Base-by-base conservation (phyloP, 371 early-diverging fungal genomes). In the Apophysomyces variabilis region DNA sequence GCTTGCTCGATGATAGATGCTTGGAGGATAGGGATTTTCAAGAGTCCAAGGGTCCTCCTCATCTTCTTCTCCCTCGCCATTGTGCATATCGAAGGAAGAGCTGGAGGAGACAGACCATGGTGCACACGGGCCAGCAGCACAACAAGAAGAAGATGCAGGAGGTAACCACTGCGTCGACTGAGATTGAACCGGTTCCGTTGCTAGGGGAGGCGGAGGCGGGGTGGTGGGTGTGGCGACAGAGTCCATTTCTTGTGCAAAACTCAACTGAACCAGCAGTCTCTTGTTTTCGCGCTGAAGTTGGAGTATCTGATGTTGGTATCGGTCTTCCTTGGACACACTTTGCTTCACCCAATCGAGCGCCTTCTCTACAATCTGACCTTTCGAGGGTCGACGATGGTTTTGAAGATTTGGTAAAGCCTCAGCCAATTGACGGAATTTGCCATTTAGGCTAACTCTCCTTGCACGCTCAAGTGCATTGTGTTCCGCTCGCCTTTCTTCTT, bases 391-490 rank as follows among this genome's bases (percentile, higher is more conserved):
- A 35, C 87, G 80, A 62, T 84, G 84, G 46, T 83, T 76, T 47
- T 71, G 71, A 5, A 91, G 81, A 47, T 87, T 82, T 11, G 91
- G 91, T 41, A 91, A 71, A 7, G 85, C 77, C 58, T 82, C 79
- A 14, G 90, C 91, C 54, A 91, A 76, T 37, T 85, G 82, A 67
- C 83, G 88, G 67, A 90, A 90, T 61, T 88, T 84, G 32, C 77
- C 75, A 73, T 90, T 90, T 47, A 91, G 75, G 11, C 74, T 83
- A 69, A 90, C 90, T 36, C 91, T 83, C 54, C 91, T 75, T n/a
- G 91, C 90, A 14, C 91, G 82, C 61, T 91, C 91, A 35, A 86
- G 87, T 12, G 91, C 91, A 69, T 91, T 91, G 67, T 91, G 91
- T 50, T 81, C 87, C 35, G 87, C 90, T 43, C 90, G 85, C 59